Evolutionary conservation across 202 grass and related monocot genomes (phyloP), one percentile per base, ranked within the genome.

Genomic region (Musa balbisiana): DNA sequence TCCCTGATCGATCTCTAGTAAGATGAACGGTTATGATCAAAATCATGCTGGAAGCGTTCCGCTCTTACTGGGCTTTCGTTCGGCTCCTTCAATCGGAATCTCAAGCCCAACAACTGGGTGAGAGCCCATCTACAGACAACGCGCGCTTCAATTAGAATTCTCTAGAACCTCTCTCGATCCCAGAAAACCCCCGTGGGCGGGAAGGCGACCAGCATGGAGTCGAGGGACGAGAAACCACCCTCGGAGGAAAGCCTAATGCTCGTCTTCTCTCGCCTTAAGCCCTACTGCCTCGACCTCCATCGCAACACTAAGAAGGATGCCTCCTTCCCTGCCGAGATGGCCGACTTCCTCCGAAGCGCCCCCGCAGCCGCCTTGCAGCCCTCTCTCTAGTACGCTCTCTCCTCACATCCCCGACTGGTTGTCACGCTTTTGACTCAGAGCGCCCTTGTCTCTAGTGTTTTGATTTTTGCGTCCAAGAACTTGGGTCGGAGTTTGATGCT

Each of bases 251-350:
- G 8, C 15, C 9, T 51, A n/a, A 12, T 14, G 11, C 52, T 73
- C 64, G 73, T 91, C 27, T 93, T 93, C 70, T 54, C 83, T 21
- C 80, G 86, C 81, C 91, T 98, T 63, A 98, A 91, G 79, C 83
- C 85, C 27, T 90, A 89, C 90, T 93, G 83, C 21, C 54, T 93
- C 74, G 23, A 85, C 15, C 84, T 97, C 78, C 88, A n/a, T 97
- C 90, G 85, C 77, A 86, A 80, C 88, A 84, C 81, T 75, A 81
- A 82, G 76, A 89, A 75, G 23, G 53, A 80, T 17, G 63, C 81
- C 52, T 80, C 88, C 74, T 92, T 84, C 81, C 81, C 92, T 53
- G 75, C 74, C 24, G 83, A 87, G 74, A 87, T 98, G 88, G 79
- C 77, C 71, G 81, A 84, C 29, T 73, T 93, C 74, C 79, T 98